Percentiles rank a stretch among this genome's conserved stretches.
These are phyloP conservation scores for Zanthoxylum bungeanum DNA, from an alignment of 345 rosid species.

Conservation along the genomic window DNA sequence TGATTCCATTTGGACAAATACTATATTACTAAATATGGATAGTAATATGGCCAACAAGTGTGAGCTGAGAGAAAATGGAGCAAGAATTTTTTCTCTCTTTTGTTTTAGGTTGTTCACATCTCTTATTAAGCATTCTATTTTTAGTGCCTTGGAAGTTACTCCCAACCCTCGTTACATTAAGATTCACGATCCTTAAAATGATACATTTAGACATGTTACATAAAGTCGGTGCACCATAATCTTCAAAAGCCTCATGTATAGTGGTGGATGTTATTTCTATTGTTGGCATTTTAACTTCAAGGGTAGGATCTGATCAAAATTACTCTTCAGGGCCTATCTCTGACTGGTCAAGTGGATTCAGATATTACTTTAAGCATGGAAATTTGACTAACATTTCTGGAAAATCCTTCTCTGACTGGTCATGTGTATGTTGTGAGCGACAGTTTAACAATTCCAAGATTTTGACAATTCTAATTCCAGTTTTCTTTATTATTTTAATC, in stretches of 20 bases:
- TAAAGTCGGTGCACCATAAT: background rate
- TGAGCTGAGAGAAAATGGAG: background rate
- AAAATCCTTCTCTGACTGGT: too few relatives aligned
- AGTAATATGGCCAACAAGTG: background rate
- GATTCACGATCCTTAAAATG: background rate
- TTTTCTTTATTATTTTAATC: background rate
- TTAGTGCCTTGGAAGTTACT: background rate
- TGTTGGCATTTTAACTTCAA: background rate
- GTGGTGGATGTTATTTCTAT: background rate
- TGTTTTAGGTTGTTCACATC: background rate
- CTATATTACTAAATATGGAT: background rate
- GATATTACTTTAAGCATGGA: background rate
- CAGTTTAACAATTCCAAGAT: background rate
- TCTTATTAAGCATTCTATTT: background rate
- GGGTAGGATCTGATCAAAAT: conserved; percentile 2
- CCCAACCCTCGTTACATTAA: background rate
- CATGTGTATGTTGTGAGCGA: background rate
- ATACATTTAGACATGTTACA: background rate
- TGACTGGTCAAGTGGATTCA: background rate
- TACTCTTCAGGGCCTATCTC: background rate
- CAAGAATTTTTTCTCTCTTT: background rate
- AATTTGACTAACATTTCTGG: background rate
- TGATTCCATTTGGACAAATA: background rate
- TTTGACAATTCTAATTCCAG: background rate
- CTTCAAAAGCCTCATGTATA: background rate